Evolutionary conservation across 108 stramenopile genomes (phyloP).

Genomic region (Fragilaria crotonensis): DNA sequence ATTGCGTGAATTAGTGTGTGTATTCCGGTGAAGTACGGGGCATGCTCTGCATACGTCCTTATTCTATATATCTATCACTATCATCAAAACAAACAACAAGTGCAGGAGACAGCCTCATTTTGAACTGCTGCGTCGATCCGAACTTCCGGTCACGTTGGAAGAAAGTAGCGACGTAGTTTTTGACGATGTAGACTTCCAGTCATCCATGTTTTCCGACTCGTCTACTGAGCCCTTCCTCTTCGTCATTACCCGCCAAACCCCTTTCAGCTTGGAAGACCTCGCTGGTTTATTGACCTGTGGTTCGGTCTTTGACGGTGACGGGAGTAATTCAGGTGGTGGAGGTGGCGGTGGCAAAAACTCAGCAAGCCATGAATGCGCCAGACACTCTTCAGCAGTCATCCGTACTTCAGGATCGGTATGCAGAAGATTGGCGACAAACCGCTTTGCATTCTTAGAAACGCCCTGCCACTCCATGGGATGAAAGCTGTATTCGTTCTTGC

Average conservation of each 20-base stretch:
- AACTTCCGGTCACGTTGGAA: not conserved
- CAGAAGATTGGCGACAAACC: conserved; percentile 28
- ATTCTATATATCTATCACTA: too few relatives aligned
- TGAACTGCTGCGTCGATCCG: too few relatives aligned
- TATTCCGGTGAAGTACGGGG: too few relatives aligned
- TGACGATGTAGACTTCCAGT: not conserved
- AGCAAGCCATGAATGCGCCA: conserved; percentile 25
- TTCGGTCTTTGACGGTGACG: not conserved
- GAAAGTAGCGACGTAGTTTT: not conserved
- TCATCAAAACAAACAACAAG: too few relatives aligned
- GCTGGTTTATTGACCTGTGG: not conserved
- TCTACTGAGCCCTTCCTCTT: not conserved
- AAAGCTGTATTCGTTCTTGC: conserved; percentile 12
- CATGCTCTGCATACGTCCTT: too few relatives aligned
- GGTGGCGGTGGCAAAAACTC: not conserved
- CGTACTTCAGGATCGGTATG: conserved; percentile 17
- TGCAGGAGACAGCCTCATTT: too few relatives aligned
- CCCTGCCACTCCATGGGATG: conserved; percentile 11
- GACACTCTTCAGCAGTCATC: conserved; percentile 19
- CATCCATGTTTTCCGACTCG: not conserved
- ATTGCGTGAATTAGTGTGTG: too few relatives aligned
- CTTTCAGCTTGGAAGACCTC: not conserved
- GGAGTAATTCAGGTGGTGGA: not conserved
- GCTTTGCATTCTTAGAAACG: conserved; percentile 16
- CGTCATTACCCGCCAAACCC: not conserved